phyloP scores from a whole-genome alignment of 805 yeast genomes.

The Helenozyma baotianmanensis region DNA sequence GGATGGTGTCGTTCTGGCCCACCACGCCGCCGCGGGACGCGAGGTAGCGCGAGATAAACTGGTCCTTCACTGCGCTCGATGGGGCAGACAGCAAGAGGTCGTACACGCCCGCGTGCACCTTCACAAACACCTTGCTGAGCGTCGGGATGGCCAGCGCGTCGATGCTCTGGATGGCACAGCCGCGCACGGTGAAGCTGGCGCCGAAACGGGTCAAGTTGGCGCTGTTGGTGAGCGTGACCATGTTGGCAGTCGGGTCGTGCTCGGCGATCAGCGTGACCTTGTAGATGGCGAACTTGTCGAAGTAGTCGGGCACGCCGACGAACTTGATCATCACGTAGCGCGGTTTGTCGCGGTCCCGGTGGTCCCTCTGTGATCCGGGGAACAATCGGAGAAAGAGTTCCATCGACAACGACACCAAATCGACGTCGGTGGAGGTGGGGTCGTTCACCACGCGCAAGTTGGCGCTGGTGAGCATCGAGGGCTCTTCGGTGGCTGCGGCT shows the following conservation, averaged over 20 bases:
- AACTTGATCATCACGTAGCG: slow-evolving; percentile 32
- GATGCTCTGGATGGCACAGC: slow-evolving; percentile 34
- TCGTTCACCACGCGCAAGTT: slow-evolving; percentile 31
- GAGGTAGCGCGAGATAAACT: slow-evolving; percentile 24
- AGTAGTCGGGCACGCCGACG: slow-evolving; percentile 37
- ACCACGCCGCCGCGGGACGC: slow-evolving; percentile 22
- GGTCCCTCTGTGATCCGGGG: slow-evolving; percentile 17
- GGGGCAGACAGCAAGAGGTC: slow-evolving; percentile 30
- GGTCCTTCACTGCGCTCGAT: slow-evolving; percentile 28
- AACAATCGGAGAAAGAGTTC: slow-evolving; percentile 31
- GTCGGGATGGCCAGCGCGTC: slow-evolving; percentile 28
- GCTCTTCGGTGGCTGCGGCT: background rate
- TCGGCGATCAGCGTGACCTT: slow-evolving; percentile 30
- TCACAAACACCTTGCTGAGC: slow-evolving; percentile 42
- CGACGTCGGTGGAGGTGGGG: slow-evolving; percentile 20
- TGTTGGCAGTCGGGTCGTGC: slow-evolving; percentile 17
- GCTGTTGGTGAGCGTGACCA: slow-evolving; percentile 38
- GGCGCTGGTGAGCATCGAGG: slow-evolving; percentile 24
- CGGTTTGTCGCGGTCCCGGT: slow-evolving; percentile 1
- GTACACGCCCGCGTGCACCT: slow-evolving; percentile 42
- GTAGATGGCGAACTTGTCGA: slow-evolving; percentile 30
- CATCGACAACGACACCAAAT: slow-evolving; percentile 28
- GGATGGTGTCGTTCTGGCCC: slow-evolving; percentile 40
- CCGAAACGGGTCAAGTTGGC: slow-evolving; percentile 29
- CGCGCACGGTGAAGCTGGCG: slow-evolving; percentile 39